Evolutionary conservation across 2,329 filamentous ascomycete genomes (phyloP).

Genomic region (Rutstroemia sp.): DNA sequence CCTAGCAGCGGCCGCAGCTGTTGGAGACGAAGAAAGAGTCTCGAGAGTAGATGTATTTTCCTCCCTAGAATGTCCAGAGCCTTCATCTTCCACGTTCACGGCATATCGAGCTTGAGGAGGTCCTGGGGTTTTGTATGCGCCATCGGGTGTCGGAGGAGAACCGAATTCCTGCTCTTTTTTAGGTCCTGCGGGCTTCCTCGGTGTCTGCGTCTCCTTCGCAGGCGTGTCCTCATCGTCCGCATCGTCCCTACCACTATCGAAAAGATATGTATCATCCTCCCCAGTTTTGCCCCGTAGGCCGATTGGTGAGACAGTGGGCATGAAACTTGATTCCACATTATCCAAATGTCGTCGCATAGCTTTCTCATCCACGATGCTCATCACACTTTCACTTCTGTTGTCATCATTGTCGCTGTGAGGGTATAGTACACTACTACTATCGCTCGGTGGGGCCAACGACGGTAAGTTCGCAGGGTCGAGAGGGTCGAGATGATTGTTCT

Average conservation of each 20-base stretch:
- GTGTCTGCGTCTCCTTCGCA: not conserved
- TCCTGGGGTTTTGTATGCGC: slow-evolving; percentile 24
- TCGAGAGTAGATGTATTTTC: slow-evolving; percentile 46
- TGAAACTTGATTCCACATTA: slow-evolving; percentile 60
- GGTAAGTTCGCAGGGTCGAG: slow-evolving; percentile 22
- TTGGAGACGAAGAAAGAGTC: slow-evolving; percentile 48
- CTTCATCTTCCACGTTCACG: slow-evolving; percentile 4
- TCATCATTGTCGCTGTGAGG: slow-evolving; percentile 21
- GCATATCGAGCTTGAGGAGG: slow-evolving; percentile 4
- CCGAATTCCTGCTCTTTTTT: slow-evolving; percentile 1
- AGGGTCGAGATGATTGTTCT: slow-evolving; percentile 17
- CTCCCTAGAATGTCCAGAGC: slow-evolving; percentile 17
- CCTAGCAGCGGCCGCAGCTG: slow-evolving; percentile 46
- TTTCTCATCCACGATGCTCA: slow-evolving; percentile 26
- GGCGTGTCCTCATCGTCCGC: not conserved
- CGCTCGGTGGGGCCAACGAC: slow-evolving; percentile 21
- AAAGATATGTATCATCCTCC: slow-evolving; percentile 53
- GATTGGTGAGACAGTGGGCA: slow-evolving; percentile 51
- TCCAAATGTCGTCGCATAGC: slow-evolving; percentile 41
- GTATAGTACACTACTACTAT: slow-evolving; percentile 26
- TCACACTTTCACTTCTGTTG: slow-evolving; percentile 17
- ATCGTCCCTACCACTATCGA: slow-evolving; percentile 34
- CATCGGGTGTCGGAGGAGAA: slow-evolving; percentile 24
- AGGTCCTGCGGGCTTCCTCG: not conserved
- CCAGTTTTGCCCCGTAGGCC: slow-evolving; percentile 36